Percentiles rank a stretch among this genome's conserved stretches.
Conservation (phyloP, 2,329 filamentous ascomycete genomes). For the Botrytis byssoidea region DNA sequence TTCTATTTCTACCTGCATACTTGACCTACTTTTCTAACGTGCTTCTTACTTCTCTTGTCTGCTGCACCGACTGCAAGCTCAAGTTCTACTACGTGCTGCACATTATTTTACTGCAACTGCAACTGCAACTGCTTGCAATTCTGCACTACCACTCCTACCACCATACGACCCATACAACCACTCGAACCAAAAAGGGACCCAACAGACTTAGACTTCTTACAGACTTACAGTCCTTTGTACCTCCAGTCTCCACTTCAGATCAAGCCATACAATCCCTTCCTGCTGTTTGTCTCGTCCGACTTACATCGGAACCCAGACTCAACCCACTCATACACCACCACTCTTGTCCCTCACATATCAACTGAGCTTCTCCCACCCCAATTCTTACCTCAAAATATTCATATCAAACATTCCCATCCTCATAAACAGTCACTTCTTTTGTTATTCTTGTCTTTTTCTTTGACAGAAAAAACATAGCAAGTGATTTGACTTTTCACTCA, state of each 20-base stretch:
- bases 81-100: conserved; percentile 16
- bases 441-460: conserved; percentile 14
- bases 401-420: conserved; percentile 17
- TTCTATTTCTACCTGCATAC: conserved; percentile 15
- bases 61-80: conserved; percentile 11
- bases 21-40: conserved; percentile 8
- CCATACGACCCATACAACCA: conserved; percentile 9
- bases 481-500: conserved; percentile 9
- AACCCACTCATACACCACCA: conserved; percentile 18
- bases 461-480: conserved; percentile 16
- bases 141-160: conserved; percentile 20
- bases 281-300: conserved; percentile 21
- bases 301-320: conserved; percentile 17
- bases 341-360: conserved; percentile 23
- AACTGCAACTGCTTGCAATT: conserved; percentile 8
- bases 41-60: conserved; percentile 10
- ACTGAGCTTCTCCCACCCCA: conserved; percentile 19
- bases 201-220: conserved; percentile 19
- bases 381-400: neutral
- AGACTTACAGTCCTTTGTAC: conserved; percentile 2
- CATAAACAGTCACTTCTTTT: conserved; percentile 18
- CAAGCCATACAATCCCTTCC: conserved; percentile 15
- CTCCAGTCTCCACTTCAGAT: conserved; percentile 20
- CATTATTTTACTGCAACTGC: conserved; percentile 10
- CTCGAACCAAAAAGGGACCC: conserved; percentile 15